Conservation (phyloP, 2,329 filamentous ascomycete genomes). For the Paraphoma sp. region DNA sequence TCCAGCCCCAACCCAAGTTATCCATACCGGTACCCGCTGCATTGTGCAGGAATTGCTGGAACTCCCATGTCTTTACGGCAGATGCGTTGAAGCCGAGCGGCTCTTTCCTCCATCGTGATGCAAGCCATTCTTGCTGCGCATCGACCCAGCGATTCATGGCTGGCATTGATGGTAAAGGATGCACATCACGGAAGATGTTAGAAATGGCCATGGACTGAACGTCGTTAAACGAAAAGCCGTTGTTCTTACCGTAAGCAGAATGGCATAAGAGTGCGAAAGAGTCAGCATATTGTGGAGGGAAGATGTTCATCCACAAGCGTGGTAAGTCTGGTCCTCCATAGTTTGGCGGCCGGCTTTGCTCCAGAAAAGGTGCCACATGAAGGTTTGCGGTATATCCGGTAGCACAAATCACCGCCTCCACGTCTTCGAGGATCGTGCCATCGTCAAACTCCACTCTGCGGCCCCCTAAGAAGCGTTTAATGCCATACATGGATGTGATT, state of each 20-base stretch:
- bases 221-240: conserved; percentile 26
- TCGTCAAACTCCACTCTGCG: conserved; percentile 36
- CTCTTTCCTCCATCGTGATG: conserved; percentile 11
- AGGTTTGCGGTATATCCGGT: conserved; percentile 45
- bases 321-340: conserved; percentile 38
- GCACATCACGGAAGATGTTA: conserved; percentile 18
- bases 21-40: conserved; percentile 41
- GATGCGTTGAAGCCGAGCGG: conserved; percentile 24
- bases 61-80: conserved; percentile 26
- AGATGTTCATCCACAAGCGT: conserved; percentile 23
- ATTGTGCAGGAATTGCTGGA: conserved; percentile 39
- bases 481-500: conserved; percentile 31
- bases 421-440: conserved; percentile 35
- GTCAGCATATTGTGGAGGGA: conserved; percentile 16
- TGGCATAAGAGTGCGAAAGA: conserved; percentile 19
- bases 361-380: conserved; percentile 32
- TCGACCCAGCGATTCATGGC: conserved; percentile 13
- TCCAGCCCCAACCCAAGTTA: conserved; percentile 39
- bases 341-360: conserved; percentile 10
- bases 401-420: conserved; percentile 46
- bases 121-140: conserved; percentile 17
- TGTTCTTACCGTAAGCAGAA: conserved; percentile 22
- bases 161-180: conserved; percentile 8
- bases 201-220: conserved; percentile 20
- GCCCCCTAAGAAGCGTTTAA: conserved; percentile 31